Evolutionary conservation across 2,329 filamentous ascomycete species (phyloP), one percentile per base, ranked within the genome.

Genomic region (Colletotrichum viniferum): DNA sequence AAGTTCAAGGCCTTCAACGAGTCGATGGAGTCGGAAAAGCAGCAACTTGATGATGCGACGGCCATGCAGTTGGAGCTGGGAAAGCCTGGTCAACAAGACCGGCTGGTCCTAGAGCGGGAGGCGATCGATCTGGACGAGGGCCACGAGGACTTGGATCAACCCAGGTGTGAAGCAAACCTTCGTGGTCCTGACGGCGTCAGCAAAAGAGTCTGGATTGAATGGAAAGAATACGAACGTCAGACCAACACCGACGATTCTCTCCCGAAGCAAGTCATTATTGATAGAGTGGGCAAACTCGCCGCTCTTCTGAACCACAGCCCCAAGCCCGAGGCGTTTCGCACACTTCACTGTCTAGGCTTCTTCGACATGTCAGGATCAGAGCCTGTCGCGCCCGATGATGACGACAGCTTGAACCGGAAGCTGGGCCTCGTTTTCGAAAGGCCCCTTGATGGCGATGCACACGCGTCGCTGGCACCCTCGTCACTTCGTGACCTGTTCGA

Each of bases 361-460:
- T 88, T 89, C 60, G 84, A 88, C 78, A 87, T 88, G 77, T 21
- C 48, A 13, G 69, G 69, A 4, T 18, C 61, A 16, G 68, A 67
- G 24, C 9, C 26, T 14, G 83, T 81, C 10, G 82, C 85, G n/a
- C 80, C 82, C 4, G 85, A 87, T 5, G 85, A 87, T 9, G 84
- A 87, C 6, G 83, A 84, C 64, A 83, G 85, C 13, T 80, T 86
- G 60, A 85, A 85, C 69, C 80, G 82, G 62, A 86, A 88, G 14
- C 87, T 90, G 16, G 90, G 89, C 4, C 84, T 92, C 21, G 84
- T 91, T 12, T 92, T 91, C 76, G 86, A 89, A 66, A 86, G 88
- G 13, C 88, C 89, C 2, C 71, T 79, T 0, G 82, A 84, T 18
- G 81, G 84, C 24, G 71, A 81, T 4, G 77, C 86, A 1, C 79